Base-by-base conservation (phyloP, 805 yeast genomes). In the Zygotorulaspora danielsina region DNA sequence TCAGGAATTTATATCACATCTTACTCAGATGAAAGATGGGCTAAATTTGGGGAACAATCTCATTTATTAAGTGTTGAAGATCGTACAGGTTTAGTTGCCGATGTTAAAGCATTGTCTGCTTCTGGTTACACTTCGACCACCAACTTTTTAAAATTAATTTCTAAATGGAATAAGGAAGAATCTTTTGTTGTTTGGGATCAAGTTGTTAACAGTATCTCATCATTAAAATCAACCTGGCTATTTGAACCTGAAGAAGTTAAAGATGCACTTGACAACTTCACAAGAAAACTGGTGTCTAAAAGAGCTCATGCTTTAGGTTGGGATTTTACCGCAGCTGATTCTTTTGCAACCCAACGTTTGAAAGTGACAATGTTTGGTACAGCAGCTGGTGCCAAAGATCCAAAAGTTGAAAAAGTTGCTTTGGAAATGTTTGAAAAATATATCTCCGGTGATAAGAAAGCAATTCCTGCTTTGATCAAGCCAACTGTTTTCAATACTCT, bases 31-130 rank as follows among this genome's bases (percentile, higher is more conserved):
- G 79, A 73, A 34, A 78, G 89, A 60, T 79, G 88, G 79, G 64
- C 68, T 34, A 78, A 79, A 58, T 70, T 84, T 50, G 86, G 86
- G 39, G 57, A 73, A 45, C 72, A 71, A 28, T 69, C 70, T 8
- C 78, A 78, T 28, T 65, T 72, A 51, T 71, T 84, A 51, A 71
- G 86, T 8, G 82, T 80, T 37, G 84, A 81, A 58, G 94, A 84
- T 63, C 77, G 86, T 63, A 78, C 81, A 40, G 90, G 89, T 30
- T 71, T 82, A 50, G 82, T 84, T 34, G 83, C 89, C n/a, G 94
- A 84, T 64, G 84, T 84, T 13, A 77, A 74, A 37, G 75, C 86
- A 6, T 70, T 83, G 49, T 77, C 90, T 4, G 66, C 79, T 19
- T 78, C 90, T 13, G 93, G 93, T 20, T 73, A 74, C 51, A 75